These are phyloP conservation scores for Pichia paraexigua DNA, from an alignment of 805 yeast species.

Conservation along the genomic window DNA sequence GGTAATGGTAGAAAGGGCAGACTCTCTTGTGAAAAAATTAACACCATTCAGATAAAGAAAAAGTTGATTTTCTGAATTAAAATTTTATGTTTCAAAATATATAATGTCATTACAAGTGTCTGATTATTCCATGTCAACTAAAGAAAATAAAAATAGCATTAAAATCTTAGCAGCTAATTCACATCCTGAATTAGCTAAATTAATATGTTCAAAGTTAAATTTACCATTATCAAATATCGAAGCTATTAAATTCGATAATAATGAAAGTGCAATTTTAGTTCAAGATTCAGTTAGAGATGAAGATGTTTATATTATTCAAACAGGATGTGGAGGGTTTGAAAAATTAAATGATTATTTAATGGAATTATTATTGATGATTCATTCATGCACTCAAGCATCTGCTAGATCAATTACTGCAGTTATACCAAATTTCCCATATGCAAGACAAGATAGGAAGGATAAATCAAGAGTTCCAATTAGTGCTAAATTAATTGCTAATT, in stretches of 20 bases:
- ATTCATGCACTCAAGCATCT: conserved; percentile 93
- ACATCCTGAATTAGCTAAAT: conserved; percentile 75
- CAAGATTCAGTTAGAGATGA: conserved; percentile 89
- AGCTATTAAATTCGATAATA: conserved; percentile 79
- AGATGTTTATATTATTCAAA: conserved; percentile 78
- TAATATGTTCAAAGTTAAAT: conserved; percentile 59
- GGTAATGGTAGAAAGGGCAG: no score
- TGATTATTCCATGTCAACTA: conserved; percentile 23
- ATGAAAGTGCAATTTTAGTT: conserved; percentile 81
- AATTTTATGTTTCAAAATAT: background rate
- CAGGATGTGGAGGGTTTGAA: conserved; percentile 76
- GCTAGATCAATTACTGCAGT: conserved; percentile 92
- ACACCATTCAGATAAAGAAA: background rate
- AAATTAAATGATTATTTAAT: conserved; percentile 74
- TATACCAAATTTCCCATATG: conserved; percentile 92
- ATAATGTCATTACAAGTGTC: background rate
- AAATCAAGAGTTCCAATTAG: conserved; percentile 95
- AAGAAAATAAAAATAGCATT: conserved; percentile 35
- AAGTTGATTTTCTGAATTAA: no score
- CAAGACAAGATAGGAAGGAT: conserved; percentile 95
- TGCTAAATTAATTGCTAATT: conserved; percentile 86
- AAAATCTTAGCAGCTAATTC: conserved; percentile 58
- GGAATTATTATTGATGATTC: conserved; percentile 83
- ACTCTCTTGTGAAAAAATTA: background rate
- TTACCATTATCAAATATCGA: conserved; percentile 64